Percentiles rank a stretch among this genome's conserved stretches.
phyloP scores from a whole-genome alignment of 495 filamentous ascomycete genomes.

The Hyaloscypha finlandica region DNA sequence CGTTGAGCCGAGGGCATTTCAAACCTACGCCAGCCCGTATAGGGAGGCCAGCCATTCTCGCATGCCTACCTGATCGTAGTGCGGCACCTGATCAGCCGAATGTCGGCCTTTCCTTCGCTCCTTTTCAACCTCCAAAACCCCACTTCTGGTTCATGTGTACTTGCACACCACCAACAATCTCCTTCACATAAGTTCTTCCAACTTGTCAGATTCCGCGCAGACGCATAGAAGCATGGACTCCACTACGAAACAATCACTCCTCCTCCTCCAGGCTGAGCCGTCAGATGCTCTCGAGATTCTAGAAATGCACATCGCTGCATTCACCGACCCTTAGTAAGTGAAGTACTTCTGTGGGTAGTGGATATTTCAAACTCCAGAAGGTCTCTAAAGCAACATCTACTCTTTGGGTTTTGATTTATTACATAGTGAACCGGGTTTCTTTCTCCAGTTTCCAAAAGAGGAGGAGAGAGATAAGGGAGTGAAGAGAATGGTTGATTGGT shows the following conservation, averaged over 20 bases:
- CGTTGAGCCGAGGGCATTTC: background rate
- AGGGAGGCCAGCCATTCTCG: background rate
- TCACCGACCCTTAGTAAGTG: constrained; percentile 13
- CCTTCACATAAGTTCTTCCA: constrained; percentile 6
- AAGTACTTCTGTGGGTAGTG: background rate
- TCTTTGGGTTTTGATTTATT: background rate
- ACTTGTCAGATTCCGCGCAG: background rate
- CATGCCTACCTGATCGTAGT: background rate
- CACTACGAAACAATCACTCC: constrained; percentile 2
- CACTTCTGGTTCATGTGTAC: background rate
- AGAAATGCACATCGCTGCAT: constrained; percentile 11
- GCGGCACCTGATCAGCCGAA: background rate
- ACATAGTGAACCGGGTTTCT: constrained; percentile 12
- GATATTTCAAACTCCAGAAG: background rate
- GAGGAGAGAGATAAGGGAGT: constrained; percentile 7
- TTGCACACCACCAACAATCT: background rate
- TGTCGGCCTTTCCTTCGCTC: background rate
- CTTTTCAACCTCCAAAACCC: background rate
- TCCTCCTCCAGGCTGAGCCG: constrained; percentile 2
- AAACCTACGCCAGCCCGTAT: background rate
- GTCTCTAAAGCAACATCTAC: background rate
- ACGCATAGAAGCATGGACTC: constrained; percentile 1
- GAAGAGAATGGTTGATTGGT: constrained; percentile 16
- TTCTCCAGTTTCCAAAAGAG: constrained; percentile 6
- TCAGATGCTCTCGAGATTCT: constrained; percentile 15